These are phyloP conservation scores for Gynandropsis gynandra DNA, from an alignment of 345 rosid species.

Conservation along the genomic window DNA sequence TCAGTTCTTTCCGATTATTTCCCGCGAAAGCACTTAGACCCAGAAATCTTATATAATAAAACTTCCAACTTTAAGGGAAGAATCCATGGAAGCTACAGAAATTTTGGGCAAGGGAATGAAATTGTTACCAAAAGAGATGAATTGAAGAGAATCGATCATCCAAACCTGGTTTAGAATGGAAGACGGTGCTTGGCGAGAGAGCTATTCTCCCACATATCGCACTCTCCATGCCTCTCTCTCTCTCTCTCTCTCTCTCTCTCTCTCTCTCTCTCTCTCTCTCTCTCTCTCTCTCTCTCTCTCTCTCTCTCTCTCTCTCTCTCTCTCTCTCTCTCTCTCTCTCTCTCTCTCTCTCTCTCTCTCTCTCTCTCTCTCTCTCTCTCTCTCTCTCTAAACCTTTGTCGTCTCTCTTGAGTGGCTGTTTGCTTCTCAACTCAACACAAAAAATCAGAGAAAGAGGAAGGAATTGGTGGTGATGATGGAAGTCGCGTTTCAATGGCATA, in stretches of 20 bases:
- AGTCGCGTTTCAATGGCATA: too few species aligned
- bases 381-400: too few species aligned
- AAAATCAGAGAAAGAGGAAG: constrained; percentile 10
- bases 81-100: not conserved
- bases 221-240: constrained; percentile 44
- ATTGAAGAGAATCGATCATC: not conserved
- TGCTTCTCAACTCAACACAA: constrained; percentile 3
- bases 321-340: too few species aligned
- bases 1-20: not conserved
- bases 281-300: too few species aligned
- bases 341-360: too few species aligned
- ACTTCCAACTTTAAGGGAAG: not conserved
- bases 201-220: constrained; percentile 67
- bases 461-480: constrained; percentile 23
- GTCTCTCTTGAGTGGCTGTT: constrained; percentile 21
- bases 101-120: not conserved
- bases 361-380: too few species aligned
- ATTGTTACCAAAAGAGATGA: not conserved
- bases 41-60: not conserved
- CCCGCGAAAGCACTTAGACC: not conserved
- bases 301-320: too few species aligned
- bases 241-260: constrained; percentile 4
- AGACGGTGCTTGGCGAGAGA: constrained; percentile 58
- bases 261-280: not conserved
- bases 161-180: constrained; percentile 53